Conservation (phyloP, 1,284 basidiomycete species). For the Psilocybe mexicana region DNA sequence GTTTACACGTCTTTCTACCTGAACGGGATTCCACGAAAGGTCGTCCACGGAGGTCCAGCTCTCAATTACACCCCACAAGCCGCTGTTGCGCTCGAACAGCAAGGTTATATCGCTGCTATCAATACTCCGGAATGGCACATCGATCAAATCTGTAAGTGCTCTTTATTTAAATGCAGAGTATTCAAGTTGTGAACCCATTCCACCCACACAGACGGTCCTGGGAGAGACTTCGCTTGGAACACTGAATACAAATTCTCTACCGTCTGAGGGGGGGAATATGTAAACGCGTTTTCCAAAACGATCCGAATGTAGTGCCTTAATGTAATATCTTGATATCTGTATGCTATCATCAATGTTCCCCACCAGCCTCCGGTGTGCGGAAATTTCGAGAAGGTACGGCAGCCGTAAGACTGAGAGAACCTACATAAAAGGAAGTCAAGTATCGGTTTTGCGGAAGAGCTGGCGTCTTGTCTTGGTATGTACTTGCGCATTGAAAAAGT, state of each 20-base stretch:
- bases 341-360: too few species aligned
- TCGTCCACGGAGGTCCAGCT: conserved; percentile 48
- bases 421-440: too few species aligned
- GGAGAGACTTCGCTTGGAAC: conserved; percentile 16
- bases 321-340: too few species aligned
- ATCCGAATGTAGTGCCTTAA: background rate
- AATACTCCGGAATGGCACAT: conserved; percentile 55
- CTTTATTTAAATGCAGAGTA: background rate
- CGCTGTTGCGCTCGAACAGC: conserved; percentile 57
- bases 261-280: background rate
- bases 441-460: too few species aligned
- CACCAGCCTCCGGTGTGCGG: too few species aligned
- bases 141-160: conserved; percentile 51
- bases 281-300: background rate
- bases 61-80: conserved; percentile 44
- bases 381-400: too few species aligned
- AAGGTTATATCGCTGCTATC: conserved; percentile 56
- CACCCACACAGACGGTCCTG: conserved; percentile 17
- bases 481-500: too few species aligned
- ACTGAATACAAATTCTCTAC: conserved; percentile 22
- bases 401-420: too few species aligned
- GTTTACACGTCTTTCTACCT: conserved; percentile 49
- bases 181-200: background rate
- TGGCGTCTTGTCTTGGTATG: too few species aligned
- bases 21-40: conserved; percentile 45